Percentiles rank a stretch among this genome's conserved stretches.
phyloP scores from a whole-genome alignment of 495 filamentous ascomycete species.

The Entonaema liquescens region DNA sequence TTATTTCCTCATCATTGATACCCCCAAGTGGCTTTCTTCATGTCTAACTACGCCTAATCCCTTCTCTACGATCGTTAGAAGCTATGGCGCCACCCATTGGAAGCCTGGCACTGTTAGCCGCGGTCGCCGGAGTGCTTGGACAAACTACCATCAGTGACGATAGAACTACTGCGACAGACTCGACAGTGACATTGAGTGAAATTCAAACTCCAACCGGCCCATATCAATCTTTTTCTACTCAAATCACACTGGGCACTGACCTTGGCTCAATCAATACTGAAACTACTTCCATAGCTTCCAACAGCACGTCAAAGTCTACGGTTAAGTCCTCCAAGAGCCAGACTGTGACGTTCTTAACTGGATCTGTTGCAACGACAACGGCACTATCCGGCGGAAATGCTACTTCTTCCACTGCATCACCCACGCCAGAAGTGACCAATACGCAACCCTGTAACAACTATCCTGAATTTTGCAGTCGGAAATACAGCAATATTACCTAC shows the following conservation, averaged over 20 bases:
- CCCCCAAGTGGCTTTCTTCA: slow-evolving; percentile 3
- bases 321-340: slow-evolving; percentile 32
- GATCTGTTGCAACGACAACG: slow-evolving; percentile 46
- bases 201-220: slow-evolving; percentile 45
- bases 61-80: background rate
- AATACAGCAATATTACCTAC: slow-evolving; percentile 89
- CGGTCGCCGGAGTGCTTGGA: slow-evolving; percentile 31
- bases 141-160: slow-evolving; percentile 42
- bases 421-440: slow-evolving; percentile 63
- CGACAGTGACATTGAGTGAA: slow-evolving; percentile 32
- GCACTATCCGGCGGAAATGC: slow-evolving; percentile 45
- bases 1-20: slow-evolving; percentile 3
- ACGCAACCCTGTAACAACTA: slow-evolving; percentile 87
- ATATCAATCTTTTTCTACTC: slow-evolving; percentile 51
- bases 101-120: slow-evolving; percentile 32
- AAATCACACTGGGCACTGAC: slow-evolving; percentile 47
- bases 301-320: slow-evolving; percentile 56
- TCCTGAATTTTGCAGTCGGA: slow-evolving; percentile 80
- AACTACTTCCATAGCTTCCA: slow-evolving; percentile 41
- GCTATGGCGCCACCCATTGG: slow-evolving; percentile 36
- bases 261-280: slow-evolving; percentile 24
- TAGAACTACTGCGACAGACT: slow-evolving; percentile 50
- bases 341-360: slow-evolving; percentile 55
- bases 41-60: slow-evolving; percentile 20
- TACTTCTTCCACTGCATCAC: slow-evolving; percentile 48